Percentiles rank a stretch among this genome's conserved stretches.
Conservation (phyloP, 2,329 filamentous ascomycete genomes). For the Scytalidium sp. region DNA sequence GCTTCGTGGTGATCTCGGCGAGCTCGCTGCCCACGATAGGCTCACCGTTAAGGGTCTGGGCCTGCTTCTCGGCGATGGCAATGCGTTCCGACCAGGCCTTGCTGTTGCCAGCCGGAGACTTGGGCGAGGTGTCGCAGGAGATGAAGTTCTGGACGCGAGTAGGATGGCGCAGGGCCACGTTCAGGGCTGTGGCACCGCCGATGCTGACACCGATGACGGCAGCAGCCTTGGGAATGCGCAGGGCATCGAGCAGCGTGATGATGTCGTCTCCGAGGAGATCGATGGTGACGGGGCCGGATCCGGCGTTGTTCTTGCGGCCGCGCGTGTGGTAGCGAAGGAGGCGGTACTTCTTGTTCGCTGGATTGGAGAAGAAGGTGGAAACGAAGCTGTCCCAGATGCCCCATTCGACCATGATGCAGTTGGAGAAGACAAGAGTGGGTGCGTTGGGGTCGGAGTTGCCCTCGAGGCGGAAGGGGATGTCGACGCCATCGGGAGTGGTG, state of each 20-base stretch:
- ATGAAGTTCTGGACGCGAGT: slow-evolving; percentile 58
- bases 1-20: slow-evolving; percentile 66
- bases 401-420: slow-evolving; percentile 75
- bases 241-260: slow-evolving; percentile 59
- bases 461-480: slow-evolving; percentile 72
- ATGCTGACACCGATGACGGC: slow-evolving; percentile 74
- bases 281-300: slow-evolving; percentile 20
- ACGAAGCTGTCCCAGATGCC: slow-evolving; percentile 81
- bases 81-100: slow-evolving; percentile 78
- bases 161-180: slow-evolving; percentile 67
- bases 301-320: slow-evolving; percentile 38
- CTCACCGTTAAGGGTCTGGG: slow-evolving; percentile 38
- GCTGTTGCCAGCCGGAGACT: slow-evolving; percentile 70
- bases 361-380: slow-evolving; percentile 19
- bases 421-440: slow-evolving; percentile 72
- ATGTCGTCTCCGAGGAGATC: slow-evolving; percentile 69
- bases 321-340: slow-evolving; percentile 77
- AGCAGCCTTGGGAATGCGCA: slow-evolving; percentile 66
- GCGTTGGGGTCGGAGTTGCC: slow-evolving; percentile 64
- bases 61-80: slow-evolving; percentile 58
- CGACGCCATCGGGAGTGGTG: slow-evolving; percentile 64
- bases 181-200: slow-evolving; percentile 75
- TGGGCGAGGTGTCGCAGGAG: slow-evolving; percentile 75
- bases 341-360: slow-evolving; percentile 49
- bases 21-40: slow-evolving; percentile 61